These are phyloP conservation scores for Sodiomyces alkalinus DNA, from an alignment of 2,329 filamentous ascomycete species.

Conservation along the genomic window DNA sequence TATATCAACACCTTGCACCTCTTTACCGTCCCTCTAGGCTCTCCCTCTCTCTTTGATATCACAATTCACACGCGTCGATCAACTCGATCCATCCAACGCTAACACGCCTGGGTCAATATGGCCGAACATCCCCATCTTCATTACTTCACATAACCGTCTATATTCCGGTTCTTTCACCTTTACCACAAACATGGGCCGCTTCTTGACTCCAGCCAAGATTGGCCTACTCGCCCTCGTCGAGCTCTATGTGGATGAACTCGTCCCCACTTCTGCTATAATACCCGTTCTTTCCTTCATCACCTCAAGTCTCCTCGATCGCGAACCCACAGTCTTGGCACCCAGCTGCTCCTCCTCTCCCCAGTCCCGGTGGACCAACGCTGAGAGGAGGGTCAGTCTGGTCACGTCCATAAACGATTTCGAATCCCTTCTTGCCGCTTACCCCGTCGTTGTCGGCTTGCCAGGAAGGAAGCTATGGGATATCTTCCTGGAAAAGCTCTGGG, in stretches of 20 bases:
- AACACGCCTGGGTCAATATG: no score
- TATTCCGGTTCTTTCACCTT: no score
- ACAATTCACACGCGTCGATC: no score
- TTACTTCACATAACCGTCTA: no score
- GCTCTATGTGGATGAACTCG: conserved; percentile 59
- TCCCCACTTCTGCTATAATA: conserved; percentile 56
- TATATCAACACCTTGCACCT: no score
- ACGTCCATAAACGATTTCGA: conserved; percentile 44
- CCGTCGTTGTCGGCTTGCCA: conserved; percentile 42
- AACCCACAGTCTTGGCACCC: conserved; percentile 12
- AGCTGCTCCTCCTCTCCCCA: conserved; percentile 13
- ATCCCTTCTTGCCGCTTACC: conserved; percentile 34
- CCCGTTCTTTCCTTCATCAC: conserved; percentile 68
- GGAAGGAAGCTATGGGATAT: conserved; percentile 78
- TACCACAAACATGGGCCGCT: conserved; percentile 49
- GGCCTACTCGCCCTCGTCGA: conserved; percentile 67
- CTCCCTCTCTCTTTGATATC: no score
- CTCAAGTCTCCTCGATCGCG: conserved; percentile 45
- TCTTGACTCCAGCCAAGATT: conserved; percentile 79
- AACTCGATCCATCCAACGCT: no score
- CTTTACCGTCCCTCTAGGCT: no score
- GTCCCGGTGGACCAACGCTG: conserved; percentile 32
- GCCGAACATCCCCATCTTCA: no score
- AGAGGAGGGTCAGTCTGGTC: conserved; percentile 34
- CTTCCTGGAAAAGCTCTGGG: conserved; percentile 71